Percentiles rank a stretch among this genome's conserved stretches.
Conservation (phyloP, 2,329 filamentous ascomycete genomes). For the Arthrobotrys entomopaga region DNA sequence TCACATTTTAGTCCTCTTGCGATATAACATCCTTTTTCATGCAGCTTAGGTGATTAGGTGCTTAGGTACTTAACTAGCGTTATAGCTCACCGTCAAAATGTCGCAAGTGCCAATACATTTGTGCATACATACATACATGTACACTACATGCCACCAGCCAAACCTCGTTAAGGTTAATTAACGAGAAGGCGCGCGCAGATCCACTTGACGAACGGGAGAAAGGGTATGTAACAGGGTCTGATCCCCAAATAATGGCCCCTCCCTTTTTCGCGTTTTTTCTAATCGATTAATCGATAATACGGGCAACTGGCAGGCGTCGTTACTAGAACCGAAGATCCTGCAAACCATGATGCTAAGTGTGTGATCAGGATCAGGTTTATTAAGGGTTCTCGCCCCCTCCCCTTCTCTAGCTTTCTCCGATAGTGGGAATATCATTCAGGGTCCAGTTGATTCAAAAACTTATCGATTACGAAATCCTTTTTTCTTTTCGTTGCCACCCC, state of each 20-base stretch:
- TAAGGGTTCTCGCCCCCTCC: conserved; percentile 16
- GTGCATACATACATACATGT: too few species aligned
- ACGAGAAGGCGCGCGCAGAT: conserved; percentile 45
- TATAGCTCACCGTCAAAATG: neutral
- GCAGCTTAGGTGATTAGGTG: conserved; percentile 19
- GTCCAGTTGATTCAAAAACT: conserved; percentile 13
- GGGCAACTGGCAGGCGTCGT: neutral
- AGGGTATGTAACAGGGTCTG: conserved; percentile 27
- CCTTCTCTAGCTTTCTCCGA: neutral
- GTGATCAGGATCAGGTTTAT: conserved; percentile 31
- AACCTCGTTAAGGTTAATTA: conserved; percentile 40
- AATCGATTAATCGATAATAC: too few species aligned
- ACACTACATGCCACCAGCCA: conserved; percentile 14
- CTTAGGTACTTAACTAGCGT: neutral
- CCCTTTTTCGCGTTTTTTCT: conserved; percentile 10
- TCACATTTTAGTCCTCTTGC: conserved; percentile 11
- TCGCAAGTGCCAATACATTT: too few species aligned
- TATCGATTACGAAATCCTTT: conserved; percentile 37
- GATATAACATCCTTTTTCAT: conserved; percentile 36
- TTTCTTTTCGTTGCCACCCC: conserved; percentile 35
- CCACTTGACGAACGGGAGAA: conserved; percentile 43
- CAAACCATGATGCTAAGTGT: conserved; percentile 49
- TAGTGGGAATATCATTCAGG: conserved; percentile 12
- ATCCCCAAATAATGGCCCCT: conserved; percentile 1
- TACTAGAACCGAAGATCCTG: conserved; percentile 44